Evolutionary conservation across 164 flowering plant genomes (phyloP), one percentile per base, ranked within the genome.

Genomic region (Platanus orientalis): DNA sequence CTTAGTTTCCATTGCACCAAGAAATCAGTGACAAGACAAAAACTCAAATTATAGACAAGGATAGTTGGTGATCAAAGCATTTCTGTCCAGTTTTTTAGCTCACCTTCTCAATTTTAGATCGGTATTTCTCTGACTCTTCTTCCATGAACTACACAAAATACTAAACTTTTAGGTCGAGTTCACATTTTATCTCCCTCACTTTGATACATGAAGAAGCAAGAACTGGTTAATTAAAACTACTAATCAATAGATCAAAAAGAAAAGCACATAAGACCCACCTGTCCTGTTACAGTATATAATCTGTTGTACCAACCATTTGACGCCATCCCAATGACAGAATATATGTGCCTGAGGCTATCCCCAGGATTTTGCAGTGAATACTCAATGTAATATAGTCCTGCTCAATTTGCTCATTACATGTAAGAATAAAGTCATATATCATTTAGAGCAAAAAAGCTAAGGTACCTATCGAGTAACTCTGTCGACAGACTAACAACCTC

Each of bases 201-300:
- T 9, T 27, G 6, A 17, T 26, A 26, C 27, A 50, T 17, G 2
- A 45, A 19, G 7, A 23, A 0, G 2, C 28, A 4, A 1, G 0
- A 39, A 23, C 1, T n/a, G n/a, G n/a, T n/a, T n/a, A 17, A 36
- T 4, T 34, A 0, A 32, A 21, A 0, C 1, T 13, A 16, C 13
- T 57, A 11, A 5, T 34, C 9, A 27, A 57, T 12, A n/a, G 7
- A 20, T 34, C 16, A 58, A 27, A 10, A 14, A 1, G 50, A n/a
- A 6, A 45, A 50, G 21, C 23, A 21, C 49, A 6, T 32, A 25
- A n/a, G 5, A 13, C 64, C 11, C 19, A 90, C 98, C 97, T 94
- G 98, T 62, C 97, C 98, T 19, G 98, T 94, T 28, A 94, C 87
- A 5, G 99, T 91, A 63, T 84, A 91, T 34, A 94, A 77, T 63